A percentile compares a stretch with the other conserved stretches of the same genome.
phyloP scores from a whole-genome alignment of 192 early-diverging fungal species.

The Ramicandelaber brevisporus region DNA sequence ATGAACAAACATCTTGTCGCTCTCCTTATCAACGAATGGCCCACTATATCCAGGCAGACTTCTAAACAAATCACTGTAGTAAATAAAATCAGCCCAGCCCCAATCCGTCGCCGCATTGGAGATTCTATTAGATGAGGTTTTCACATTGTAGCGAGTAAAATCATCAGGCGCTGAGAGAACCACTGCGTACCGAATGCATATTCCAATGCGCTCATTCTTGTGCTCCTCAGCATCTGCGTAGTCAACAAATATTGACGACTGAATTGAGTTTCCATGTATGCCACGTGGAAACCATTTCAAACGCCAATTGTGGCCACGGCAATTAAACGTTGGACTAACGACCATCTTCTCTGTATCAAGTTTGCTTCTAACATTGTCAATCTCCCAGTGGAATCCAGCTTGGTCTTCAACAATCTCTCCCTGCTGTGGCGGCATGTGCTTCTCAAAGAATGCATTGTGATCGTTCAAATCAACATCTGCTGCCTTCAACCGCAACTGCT shows the following conservation, averaged over 20 bases:
- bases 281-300: conserved; percentile 76
- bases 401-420: conserved; percentile 9
- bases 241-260: conserved; percentile 70
- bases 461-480: too few species aligned
- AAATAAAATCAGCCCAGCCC: conserved; percentile 70
- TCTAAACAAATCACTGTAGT: conserved; percentile 17
- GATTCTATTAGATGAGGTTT: conserved; percentile 58
- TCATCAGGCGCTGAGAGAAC: not conserved
- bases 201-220: not conserved
- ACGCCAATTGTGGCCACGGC: conserved; percentile 28
- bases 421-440: conserved; percentile 1
- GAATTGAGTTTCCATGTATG: conserved; percentile 38
- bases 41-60: conserved; percentile 10
- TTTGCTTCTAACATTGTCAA: conserved; percentile 11
- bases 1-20: conserved; percentile 33
- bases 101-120: conserved; percentile 63
- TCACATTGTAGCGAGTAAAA: conserved; percentile 1
- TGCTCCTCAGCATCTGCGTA: conserved; percentile 37
- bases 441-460: conserved; percentile 7
- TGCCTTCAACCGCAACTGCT: too few species aligned
- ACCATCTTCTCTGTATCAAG: too few species aligned
- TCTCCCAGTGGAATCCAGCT: conserved; percentile 14
- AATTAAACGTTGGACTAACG: conserved; percentile 10
- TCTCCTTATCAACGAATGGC: conserved; percentile 45
- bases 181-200: not conserved